Evolutionary conservation across 192 early-diverging fungal species (phyloP).

Genomic region (Backusella parvicylindrica): DNA sequence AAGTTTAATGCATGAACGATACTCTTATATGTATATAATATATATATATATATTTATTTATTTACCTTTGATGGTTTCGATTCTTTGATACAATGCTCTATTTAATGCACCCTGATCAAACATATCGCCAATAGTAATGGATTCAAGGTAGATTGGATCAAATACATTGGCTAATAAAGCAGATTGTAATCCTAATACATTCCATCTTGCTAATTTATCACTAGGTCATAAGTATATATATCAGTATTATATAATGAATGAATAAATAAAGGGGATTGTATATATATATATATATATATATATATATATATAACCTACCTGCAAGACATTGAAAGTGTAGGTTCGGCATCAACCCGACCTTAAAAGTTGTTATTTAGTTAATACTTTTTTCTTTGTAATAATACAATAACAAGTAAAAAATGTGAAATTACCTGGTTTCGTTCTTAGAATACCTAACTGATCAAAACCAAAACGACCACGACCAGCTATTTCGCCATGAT

Average conservation of each 20-base stretch:
- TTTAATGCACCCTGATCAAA: conserved; percentile 57
- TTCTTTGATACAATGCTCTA: conserved; percentile 63
- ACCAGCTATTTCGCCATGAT: conserved; percentile 24
- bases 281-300: too few relatives aligned
- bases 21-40: too few relatives aligned
- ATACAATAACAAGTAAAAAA: not conserved
- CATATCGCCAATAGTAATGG: conserved; percentile 66
- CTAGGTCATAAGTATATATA: conserved; percentile 34
- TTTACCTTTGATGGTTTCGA: conserved; percentile 27
- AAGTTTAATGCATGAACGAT: too few relatives aligned
- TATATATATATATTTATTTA: not conserved
- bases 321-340: conserved; percentile 72
- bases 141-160: conserved; percentile 64
- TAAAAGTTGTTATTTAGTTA: not conserved
- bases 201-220: conserved; percentile 93
- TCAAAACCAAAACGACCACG: conserved; percentile 62
- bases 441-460: conserved; percentile 60
- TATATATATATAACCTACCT: conserved; percentile 46
- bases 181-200: conserved; percentile 73
- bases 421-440: conserved; percentile 60
- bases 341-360: conserved; percentile 69
- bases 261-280: not conserved
- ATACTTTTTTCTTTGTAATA: not conserved
- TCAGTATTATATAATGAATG: not conserved
- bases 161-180: conserved; percentile 61